Base-by-base conservation (phyloP, 768 basidiomycete genomes). In the Rhodotorula kratochvilovae region DNA sequence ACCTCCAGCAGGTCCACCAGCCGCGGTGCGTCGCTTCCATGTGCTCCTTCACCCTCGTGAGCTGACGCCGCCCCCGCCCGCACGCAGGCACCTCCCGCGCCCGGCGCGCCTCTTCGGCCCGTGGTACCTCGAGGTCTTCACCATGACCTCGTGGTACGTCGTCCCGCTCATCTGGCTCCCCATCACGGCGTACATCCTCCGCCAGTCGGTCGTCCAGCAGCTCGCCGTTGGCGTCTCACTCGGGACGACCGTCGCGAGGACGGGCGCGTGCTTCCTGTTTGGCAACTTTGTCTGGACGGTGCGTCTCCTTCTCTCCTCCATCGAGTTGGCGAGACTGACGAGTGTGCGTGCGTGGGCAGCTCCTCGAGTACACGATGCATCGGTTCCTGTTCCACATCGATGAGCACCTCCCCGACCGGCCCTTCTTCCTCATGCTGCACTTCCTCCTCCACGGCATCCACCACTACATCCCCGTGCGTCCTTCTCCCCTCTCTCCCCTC, bases 311-410 rank as follows among this genome's bases (percentile, higher is more conserved):
- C 31, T 62, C 42, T 57, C 35, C 55, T 35, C 35, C 17, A n/a
- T 54, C 45, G 54, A 5, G 3, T 31, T 6, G 61, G 2, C 29
- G 5, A n/a, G 29, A 16, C 11, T n/a, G 27, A 2, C 56, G 19
- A 15, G 21, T n/a, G n/a, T n/a, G 33, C 15, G 33, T 27, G 10
- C 33, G 39, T 29, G 36, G n/a, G 6, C 57, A 74, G 73, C 39
- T 78, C 48, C 70, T 78, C 65, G 96, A 98, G 81, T 99, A 98
- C 79, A 82, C 84, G 21, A 82, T 99, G 77, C 96, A 99, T 81
- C 89, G 96, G 53, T 97, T 97, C 86, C 82, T 99, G 61, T 99
- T 99, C 87, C 96, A 99, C 81, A 82, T 99, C 76, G 96, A 99
- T 78, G 84, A 87, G 16, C 81, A 84, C 77, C 85, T 99, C 31